Percentiles rank a stretch among this genome's conserved stretches.
Evolutionary conservation across 805 yeast species (phyloP).

Genomic region (Brettanomyces nanus): DNA sequence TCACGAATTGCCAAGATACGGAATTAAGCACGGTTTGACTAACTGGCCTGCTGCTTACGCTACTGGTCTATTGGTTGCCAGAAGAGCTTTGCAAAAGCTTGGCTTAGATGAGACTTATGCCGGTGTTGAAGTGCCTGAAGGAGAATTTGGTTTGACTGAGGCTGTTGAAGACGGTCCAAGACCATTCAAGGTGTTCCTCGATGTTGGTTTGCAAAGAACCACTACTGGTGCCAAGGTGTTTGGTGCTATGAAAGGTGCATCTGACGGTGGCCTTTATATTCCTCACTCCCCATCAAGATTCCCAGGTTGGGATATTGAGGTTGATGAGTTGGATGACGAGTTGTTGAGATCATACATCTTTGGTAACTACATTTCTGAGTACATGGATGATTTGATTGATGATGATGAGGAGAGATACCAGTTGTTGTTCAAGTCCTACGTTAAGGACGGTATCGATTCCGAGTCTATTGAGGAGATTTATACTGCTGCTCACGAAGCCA

Average conservation of each 20-base stretch:
- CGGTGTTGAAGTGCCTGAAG: conserved; percentile 99
- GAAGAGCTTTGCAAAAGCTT: conserved; percentile 97
- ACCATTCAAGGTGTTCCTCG: conserved; percentile 99
- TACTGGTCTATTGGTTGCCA: conserved; percentile 95
- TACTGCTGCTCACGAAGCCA: conserved; percentile 87
- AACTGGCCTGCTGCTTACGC: conserved; percentile 99
- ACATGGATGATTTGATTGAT: conserved; percentile 99
- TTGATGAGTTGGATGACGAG: conserved; percentile 97
- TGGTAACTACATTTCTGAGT: conserved; percentile 99
- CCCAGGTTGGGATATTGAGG: conserved; percentile 99
- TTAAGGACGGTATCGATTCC: conserved; percentile 95
- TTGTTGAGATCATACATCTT: conserved; percentile 96
- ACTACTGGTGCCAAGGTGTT: conserved; percentile 99
- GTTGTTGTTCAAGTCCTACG: conserved; percentile 91
- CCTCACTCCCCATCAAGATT: conserved; percentile 99
- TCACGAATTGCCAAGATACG: conserved; percentile 97
- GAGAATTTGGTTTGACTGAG: conserved; percentile 97
- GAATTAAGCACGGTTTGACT: conserved; percentile 96
- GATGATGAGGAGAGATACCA: conserved; percentile 99
- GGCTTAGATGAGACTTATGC: conserved; percentile 96
- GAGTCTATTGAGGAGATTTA: conserved; percentile 94
- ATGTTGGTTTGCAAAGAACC: conserved; percentile 99
- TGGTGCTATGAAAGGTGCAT: conserved; percentile 99
- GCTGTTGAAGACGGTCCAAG: conserved; percentile 99
- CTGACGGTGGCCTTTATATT: conserved; percentile 98